Evolutionary conservation across 2,329 filamentous ascomycete genomes (phyloP).

Genomic region (Teratosphaeria pseudoeucalypti): DNA sequence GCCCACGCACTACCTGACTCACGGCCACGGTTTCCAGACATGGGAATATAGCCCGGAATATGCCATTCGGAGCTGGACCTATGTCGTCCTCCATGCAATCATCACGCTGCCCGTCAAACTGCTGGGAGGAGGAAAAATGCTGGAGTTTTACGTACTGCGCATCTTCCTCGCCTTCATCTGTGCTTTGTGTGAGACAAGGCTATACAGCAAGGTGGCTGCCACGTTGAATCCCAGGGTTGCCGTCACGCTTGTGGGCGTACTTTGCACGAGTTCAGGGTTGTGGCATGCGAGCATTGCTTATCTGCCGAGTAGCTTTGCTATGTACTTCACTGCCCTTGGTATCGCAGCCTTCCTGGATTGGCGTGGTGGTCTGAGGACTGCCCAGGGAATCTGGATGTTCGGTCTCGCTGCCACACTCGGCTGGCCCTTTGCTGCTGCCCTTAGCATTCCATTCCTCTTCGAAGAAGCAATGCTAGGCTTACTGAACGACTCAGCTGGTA

Average conservation of each 20-base stretch:
- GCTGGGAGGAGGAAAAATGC: constrained; percentile 33
- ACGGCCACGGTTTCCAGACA: constrained; percentile 88
- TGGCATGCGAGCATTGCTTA: constrained; percentile 84
- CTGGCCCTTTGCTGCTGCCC: constrained; percentile 85
- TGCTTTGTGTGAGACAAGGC: constrained; percentile 67
- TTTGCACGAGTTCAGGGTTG: constrained; percentile 75
- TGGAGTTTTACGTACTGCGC: constrained; percentile 81
- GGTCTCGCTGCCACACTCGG: constrained; percentile 74
- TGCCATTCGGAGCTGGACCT: constrained; percentile 91
- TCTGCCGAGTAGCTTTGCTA: constrained; percentile 88
- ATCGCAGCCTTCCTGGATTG: constrained; percentile 86
- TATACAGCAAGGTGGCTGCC: constrained; percentile 68
- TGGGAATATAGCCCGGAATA: constrained; percentile 98
- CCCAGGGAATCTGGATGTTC: constrained; percentile 82
- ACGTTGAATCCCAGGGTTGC: constrained; percentile 75
- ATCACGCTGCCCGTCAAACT: constrained; percentile 58
- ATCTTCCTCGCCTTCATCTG: constrained; percentile 64
- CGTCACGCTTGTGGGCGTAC: constrained; percentile 69
- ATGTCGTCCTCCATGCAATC: constrained; percentile 68
- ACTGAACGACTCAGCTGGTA: constrained; percentile 26
- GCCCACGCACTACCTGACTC: constrained; percentile 83
- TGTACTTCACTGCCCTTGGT: constrained; percentile 85
- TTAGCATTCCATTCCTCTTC: constrained; percentile 68
- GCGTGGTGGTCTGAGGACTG: constrained; percentile 67
- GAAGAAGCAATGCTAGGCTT: constrained; percentile 58